Evolutionary conservation across 2,329 filamentous ascomycete species (phyloP).

Genomic region (Neobulgaria alba): DNA sequence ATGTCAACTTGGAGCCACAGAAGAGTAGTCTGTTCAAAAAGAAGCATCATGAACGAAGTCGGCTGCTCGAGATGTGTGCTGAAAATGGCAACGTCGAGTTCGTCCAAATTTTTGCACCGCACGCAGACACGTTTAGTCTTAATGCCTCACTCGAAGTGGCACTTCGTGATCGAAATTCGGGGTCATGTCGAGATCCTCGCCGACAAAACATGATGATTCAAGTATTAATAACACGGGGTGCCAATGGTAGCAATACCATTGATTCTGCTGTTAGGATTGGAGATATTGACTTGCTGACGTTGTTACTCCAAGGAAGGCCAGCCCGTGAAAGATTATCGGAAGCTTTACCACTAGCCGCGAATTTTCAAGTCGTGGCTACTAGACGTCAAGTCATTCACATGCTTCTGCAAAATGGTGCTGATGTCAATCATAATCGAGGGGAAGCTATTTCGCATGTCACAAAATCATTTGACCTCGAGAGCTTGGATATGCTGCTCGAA

Average conservation of each 20-base stretch:
- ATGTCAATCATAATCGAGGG: conserved; percentile 9
- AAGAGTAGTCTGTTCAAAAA: conserved; percentile 9
- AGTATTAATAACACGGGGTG: conserved; percentile 11
- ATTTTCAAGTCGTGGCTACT: conserved; percentile 2
- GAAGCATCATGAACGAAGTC: conserved; percentile 6
- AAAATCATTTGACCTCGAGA: conserved; percentile 7
- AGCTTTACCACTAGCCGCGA: conserved; percentile 7
- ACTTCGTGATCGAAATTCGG: conserved; percentile 5
- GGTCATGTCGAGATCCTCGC: conserved; percentile 1
- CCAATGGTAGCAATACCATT: conserved; percentile 8
- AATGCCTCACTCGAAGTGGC: conserved; percentile 8
- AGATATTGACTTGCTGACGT: conserved; percentile 9
- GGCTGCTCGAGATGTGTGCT: conserved; percentile 8
- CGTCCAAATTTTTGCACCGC: conserved; percentile 6
- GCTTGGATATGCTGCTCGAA: conserved; percentile 10
- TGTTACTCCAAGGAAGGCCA: conserved; percentile 10
- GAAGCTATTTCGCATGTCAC: conserved; percentile 10
- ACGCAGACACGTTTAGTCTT: conserved; percentile 5
- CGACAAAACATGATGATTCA: conserved; percentile 12
- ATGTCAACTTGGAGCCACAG: conserved; percentile 8
- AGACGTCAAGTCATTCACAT: conserved; percentile 6
- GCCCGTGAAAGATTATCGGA: conserved; percentile 7
- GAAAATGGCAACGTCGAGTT: conserved; percentile 9
- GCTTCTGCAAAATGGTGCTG: conserved; percentile 12
- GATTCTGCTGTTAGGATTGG: conserved; percentile 7